Percentiles rank a stretch among this genome's conserved stretches.
These are phyloP conservation scores for Colletotrichum australisinense DNA, from an alignment of 2,329 filamentous ascomycete genomes.

Conservation along the genomic window DNA sequence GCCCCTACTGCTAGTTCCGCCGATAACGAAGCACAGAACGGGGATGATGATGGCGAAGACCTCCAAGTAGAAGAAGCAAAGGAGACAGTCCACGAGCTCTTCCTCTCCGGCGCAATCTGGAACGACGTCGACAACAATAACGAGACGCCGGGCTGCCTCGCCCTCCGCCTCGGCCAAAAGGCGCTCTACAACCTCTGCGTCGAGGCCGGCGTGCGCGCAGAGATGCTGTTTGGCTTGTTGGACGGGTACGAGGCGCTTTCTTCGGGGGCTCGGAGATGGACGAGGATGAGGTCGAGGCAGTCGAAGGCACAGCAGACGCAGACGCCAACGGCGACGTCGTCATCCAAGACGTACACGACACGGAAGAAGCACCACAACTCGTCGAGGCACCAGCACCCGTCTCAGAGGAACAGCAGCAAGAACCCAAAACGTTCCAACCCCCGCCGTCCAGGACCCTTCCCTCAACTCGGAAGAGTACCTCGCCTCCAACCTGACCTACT, in stretches of 20 bases:
- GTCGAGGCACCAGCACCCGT: conserved; percentile 35
- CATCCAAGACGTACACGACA: conserved; percentile 40
- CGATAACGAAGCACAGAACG: conserved; percentile 27
- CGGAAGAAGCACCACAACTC: conserved; percentile 41
- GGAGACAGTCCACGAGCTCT: conserved; percentile 78
- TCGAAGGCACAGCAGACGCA: conserved; percentile 42
- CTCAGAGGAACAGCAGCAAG: conserved; percentile 35
- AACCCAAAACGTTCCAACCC: conserved; percentile 48
- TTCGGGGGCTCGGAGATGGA: conserved; percentile 61
- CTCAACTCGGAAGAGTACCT: conserved; percentile 78
- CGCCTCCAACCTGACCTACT: conserved; percentile 73
- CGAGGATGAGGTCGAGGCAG: conserved; percentile 57
- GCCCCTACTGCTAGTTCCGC: too few relatives aligned
- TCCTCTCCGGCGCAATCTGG: conserved; percentile 94
- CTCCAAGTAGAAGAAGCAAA: conserved; percentile 68
- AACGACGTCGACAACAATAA: conserved; percentile 89
- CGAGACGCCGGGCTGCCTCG: conserved; percentile 93
- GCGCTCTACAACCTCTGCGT: conserved; percentile 86
- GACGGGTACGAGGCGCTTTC: conserved; percentile 83
- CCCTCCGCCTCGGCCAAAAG: conserved; percentile 73
- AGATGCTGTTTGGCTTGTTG: conserved; percentile 84
- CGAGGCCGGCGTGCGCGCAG: conserved; percentile 89
- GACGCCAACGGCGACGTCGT: conserved; percentile 44
- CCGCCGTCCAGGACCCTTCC: conserved; percentile 51
- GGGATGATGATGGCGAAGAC: conserved; percentile 45